Evolutionary conservation across 2,329 filamentous ascomycete species (phyloP), one percentile per base, ranked within the genome.

Genomic region (Trichophyton rubrum): DNA sequence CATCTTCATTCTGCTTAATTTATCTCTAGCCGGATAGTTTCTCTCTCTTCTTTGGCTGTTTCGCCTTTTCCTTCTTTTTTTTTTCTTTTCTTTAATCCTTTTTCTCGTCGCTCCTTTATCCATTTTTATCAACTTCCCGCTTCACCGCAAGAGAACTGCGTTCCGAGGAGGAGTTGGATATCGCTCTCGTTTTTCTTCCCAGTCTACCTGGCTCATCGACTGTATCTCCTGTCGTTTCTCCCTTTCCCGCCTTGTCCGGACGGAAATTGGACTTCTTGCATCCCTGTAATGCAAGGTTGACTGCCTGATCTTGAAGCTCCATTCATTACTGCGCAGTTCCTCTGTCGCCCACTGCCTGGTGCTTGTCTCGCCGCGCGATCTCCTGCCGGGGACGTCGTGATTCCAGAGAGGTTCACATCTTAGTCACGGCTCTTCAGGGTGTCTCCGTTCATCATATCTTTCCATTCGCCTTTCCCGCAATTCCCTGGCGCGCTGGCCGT

Each of bases 91-190:
- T n/a, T 58, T 53, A 30, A 59, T 35, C 56, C 56, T 22, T n/a
- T 62, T 55, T 47, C 17, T 56, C 60, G 22, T 56, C 47, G 35
- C 51, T 49, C 15, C 38, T 43, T 56, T 41, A 27, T 40, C 43
- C 59, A 45, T 41, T 13, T 43, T 41, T 30, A 27, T 47, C 15
- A 47, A 17, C 27, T 43, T 47, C 58, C 49, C 30, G 15, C n/a
- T 55, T 47, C 43, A 24, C 43, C 20, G 43, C 43, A 22, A 47
- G 43, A 47, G 43, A 20, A 24, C 43, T 20, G n/a, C 33, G 33
- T 38, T 9, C 33, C 33, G 33, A 38, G 33, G 33, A 38, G 33
- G 33, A 11, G n/a, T 9, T 20, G 22, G 49, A 33, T 53, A 53
- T 53, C 15, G 22, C 27, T 53, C 15, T 53, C 27, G 22, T 30